Conservation (phyloP, 257 asterid species). For the Agastache rugosa region DNA sequence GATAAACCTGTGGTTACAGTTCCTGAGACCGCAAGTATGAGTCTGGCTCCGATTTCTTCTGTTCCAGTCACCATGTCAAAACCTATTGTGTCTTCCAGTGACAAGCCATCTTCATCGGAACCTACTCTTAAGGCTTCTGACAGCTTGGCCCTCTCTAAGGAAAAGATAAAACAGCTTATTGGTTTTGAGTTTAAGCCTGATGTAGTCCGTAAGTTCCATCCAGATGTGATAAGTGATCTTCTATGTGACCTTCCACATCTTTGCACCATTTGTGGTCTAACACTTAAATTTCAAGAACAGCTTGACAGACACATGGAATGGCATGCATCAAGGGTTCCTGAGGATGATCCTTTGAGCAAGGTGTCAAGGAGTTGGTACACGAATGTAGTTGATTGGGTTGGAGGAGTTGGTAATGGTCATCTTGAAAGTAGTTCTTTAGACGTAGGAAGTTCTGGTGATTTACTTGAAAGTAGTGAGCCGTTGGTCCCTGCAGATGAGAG, state of each 20-base stretch:
- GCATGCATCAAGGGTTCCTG: slow-evolving; percentile 58
- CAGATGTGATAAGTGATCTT: slow-evolving; percentile 65
- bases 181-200: slow-evolving; percentile 75
- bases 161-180: slow-evolving; percentile 54
- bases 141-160: slow-evolving; percentile 40
- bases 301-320: slow-evolving; percentile 84
- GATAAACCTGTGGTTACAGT: slow-evolving; percentile 47
- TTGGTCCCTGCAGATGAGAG: slow-evolving; percentile 90
- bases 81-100: slow-evolving; percentile 40
- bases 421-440: slow-evolving; percentile 41
- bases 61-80: slow-evolving; percentile 43
- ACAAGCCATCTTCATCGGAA: slow-evolving; percentile 41
- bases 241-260: slow-evolving; percentile 64
- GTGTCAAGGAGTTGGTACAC: slow-evolving; percentile 73
- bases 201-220: slow-evolving; percentile 64
- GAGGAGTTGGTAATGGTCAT: slow-evolving; percentile 42
- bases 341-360: slow-evolving; percentile 41
- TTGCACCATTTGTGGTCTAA: slow-evolving; percentile 70
- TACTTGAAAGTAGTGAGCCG: slow-evolving; percentile 45
- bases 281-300: slow-evolving; percentile 61
- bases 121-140: slow-evolving; percentile 43
- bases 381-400: slow-evolving; percentile 59
- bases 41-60: slow-evolving; percentile 47
- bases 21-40: slow-evolving; percentile 46
- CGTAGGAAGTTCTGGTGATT: slow-evolving; percentile 47